Base-by-base conservation (phyloP, 805 yeast species). In the Blastobotrys mokoenaii region DNA sequence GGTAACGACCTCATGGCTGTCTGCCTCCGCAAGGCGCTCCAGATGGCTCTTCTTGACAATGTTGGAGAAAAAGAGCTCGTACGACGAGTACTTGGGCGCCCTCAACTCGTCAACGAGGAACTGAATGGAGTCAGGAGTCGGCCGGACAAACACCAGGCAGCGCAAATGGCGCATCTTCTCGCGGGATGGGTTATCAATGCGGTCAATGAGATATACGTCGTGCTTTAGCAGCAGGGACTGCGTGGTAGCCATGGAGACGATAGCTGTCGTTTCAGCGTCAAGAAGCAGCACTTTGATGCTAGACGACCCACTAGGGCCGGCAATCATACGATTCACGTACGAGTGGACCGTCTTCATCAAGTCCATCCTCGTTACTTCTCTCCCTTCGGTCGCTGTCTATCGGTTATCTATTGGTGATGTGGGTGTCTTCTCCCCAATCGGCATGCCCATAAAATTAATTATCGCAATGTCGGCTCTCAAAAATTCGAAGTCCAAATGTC, bases 11-110 rank as follows among this genome's bases (percentile, higher is more conserved):
- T 90, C 97, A 56, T 80, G 71, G 58, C 85, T 93, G 62, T 93
- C 99, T 2, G 85, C 76, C 62, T 87, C 96, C 0, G 98, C 97
- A 40, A 93, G 60, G 42, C 84, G 72, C 60, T 93, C 99, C 53
- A 93, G 63, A 51, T 85, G 84, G 20, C 80, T 70, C 64, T 90
- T 93, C 43, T 78, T 71, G 27, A 89, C 73, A 12, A 78, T 69
- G 60, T 88, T 88, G 60, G 79, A 83, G 70, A 90, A 87, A 56
- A 51, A 86, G 15, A 93, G 61, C 56, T 82, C 81, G 64, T 93
- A 93, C 31, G 71, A 72, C 31, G 80, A 76, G 65, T 88, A 93
- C 55, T 80, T 87, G 0, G 98, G 98, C 46, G 71, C 70, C 32
- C 74, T 66, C 44, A 93, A 66, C 62, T 93, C 99, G 20, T 74